These are phyloP conservation scores for Colletotrichum lini DNA, from an alignment of 2,329 filamentous ascomycete genomes.

Conservation along the genomic window DNA sequence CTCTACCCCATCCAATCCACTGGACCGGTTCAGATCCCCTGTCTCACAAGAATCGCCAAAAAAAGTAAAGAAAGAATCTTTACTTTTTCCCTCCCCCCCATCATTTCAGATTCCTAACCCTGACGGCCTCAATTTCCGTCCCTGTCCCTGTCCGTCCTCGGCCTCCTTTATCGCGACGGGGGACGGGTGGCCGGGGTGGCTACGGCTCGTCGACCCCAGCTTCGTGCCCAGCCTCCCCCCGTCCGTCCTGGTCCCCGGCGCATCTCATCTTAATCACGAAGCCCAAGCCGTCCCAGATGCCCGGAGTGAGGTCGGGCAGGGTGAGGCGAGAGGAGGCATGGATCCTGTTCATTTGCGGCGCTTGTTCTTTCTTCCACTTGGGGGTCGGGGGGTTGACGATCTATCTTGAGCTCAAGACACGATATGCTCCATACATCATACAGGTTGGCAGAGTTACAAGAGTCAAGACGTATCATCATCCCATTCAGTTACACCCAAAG, in stretches of 20 bases:
- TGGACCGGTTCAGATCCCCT: slow-evolving; percentile 21
- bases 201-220: slow-evolving; percentile 1
- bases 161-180: slow-evolving; percentile 30
- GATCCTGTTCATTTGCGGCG: slow-evolving; percentile 34
- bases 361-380: slow-evolving; percentile 24
- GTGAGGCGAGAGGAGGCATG: slow-evolving; percentile 26
- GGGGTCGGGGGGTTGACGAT: not conserved
- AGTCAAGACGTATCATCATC: slow-evolving; percentile 22
- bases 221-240: slow-evolving; percentile 7
- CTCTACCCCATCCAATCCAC: slow-evolving; percentile 24
- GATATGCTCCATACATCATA: not conserved
- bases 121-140: slow-evolving; percentile 13
- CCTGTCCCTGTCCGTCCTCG: slow-evolving; percentile 21
- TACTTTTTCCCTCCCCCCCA: not conserved
- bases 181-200: not conserved
- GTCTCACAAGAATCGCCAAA: slow-evolving; percentile 9
- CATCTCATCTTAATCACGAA: slow-evolving; percentile 36
- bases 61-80: not conserved
- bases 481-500: slow-evolving; percentile 21
- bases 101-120: slow-evolving; percentile 12
- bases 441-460: slow-evolving; percentile 16
- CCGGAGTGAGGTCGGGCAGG: slow-evolving; percentile 36
- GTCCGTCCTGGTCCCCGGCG: slow-evolving; percentile 2
- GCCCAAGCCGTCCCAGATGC: slow-evolving; percentile 25
- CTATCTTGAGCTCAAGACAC: not conserved